phyloP scores from a whole-genome alignment of 768 basidiomycete species.

The Exsudoporus frostii region DNA sequence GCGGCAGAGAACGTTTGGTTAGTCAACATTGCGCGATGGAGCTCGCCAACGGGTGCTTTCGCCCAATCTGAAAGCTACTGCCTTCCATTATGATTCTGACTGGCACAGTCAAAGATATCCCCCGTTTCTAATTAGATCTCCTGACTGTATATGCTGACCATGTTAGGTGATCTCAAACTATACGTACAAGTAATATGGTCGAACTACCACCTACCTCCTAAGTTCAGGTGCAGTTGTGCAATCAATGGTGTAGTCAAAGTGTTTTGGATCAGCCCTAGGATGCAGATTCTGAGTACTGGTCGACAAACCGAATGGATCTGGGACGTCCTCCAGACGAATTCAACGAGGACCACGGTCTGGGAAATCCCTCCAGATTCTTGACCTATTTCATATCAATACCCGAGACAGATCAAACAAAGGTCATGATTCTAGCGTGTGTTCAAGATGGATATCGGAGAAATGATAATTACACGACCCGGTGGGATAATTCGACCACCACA shows the following conservation, averaged over 20 bases:
- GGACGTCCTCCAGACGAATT: neutral
- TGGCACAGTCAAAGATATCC: neutral
- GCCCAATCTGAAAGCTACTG: neutral
- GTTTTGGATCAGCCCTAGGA: neutral
- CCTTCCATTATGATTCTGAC: conserved; percentile 7
- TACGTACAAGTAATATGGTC: neutral
- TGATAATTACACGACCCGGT: conserved; percentile 25
- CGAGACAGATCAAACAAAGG: conserved; percentile 1
- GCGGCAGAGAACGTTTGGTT: neutral
- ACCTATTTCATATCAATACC: neutral
- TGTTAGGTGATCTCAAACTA: neutral
- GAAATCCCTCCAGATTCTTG: neutral
- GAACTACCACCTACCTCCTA: neutral
- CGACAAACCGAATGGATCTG: neutral
- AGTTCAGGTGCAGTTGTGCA: neutral
- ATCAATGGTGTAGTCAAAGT: neutral
- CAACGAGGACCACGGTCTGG: neutral
- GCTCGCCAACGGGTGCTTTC: neutral
- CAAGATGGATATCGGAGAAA: conserved; percentile 4
- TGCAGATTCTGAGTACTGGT: neutral
- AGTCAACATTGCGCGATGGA: conserved; percentile 4
- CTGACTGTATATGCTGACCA: neutral
- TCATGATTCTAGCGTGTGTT: conserved; percentile 1
- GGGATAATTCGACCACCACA: conserved; percentile 8
- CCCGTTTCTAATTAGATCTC: neutral